Base-by-base conservation (phyloP, 805 yeast genomes). In the Myxozyma melibiosi region DNA sequence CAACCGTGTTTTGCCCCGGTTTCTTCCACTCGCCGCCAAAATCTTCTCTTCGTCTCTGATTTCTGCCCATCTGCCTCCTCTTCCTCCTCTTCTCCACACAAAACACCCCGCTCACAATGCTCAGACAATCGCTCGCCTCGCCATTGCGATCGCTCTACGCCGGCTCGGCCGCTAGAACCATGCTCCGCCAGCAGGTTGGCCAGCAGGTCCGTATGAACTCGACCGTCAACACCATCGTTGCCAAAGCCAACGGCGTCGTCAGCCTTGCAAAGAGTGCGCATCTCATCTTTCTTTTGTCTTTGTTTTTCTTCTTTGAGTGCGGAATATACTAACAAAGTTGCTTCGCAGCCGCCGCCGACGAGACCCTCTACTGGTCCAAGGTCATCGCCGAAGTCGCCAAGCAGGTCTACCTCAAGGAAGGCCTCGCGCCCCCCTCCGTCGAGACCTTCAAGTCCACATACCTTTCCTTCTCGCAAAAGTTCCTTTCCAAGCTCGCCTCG, bases 161-260 rank as follows among this genome's bases (percentile, higher is more conserved):
- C 28, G 50, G 55, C 38, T 50, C 62, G 30, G 38, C 35, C 43
- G 51, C 57, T 47, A 34, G 61, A 31, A 30, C 50, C 16, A 20
- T 56, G 24, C 28, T 43, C 41, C 59, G 59, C 42, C 50, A 38
- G 53, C 51, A 7, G 11, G 18, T 43, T 37, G 57, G 59, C 42
- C 50, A 38, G 53, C 53, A 40, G 28, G 27, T 53, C 45, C 62
- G 62, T 43, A 27, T 37, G 18, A 58, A 58, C 59, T 58, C 63
- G 55, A 55, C 63, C 37, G 18, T 58, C 44, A 30, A 97, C 44
- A 97, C 97, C 66, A 90, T 91, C 70, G 97, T 92, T 65, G 96
- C 98, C 65, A 88, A 91, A 77, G 98, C 97, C 68, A 91, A 96
- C 53, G 96, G 90, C 61, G 97, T 90, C 74, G 86, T 89, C 66